These are phyloP conservation scores for Corylus avellana DNA, from an alignment of 306 rosid species.

Conservation along the genomic window DNA sequence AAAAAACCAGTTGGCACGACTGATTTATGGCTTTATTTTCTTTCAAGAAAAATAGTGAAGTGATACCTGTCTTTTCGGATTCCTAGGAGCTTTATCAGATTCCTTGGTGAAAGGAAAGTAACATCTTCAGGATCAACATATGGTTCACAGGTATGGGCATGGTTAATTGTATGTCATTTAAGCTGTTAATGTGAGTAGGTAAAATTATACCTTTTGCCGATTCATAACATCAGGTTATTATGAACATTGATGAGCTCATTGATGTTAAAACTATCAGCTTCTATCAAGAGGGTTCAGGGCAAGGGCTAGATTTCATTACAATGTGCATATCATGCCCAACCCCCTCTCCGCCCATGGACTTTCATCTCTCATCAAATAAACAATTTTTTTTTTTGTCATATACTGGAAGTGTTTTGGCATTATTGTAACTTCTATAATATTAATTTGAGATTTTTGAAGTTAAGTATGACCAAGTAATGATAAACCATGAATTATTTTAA, in stretches of 20 bases:
- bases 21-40: slow-evolving; percentile 14
- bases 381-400: not conserved
- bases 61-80: slow-evolving; percentile 24
- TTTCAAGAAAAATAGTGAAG: slow-evolving; percentile 27
- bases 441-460: not conserved
- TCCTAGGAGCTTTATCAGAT: slow-evolving; percentile 78
- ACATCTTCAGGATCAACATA: slow-evolving; percentile 66
- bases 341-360: not conserved
- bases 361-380: not conserved
- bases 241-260: not conserved
- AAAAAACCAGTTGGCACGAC: not conserved
- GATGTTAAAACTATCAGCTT: not conserved
- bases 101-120: slow-evolving; percentile 72
- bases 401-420: not conserved
- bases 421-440: not conserved
- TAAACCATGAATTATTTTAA: not conserved
- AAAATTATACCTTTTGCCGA: not conserved
- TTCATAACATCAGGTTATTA: not conserved
- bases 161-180: slow-evolving; percentile 11
- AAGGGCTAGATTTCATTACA: not conserved
- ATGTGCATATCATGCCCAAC: not conserved
- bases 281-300: not conserved
- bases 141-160: slow-evolving; percentile 69
- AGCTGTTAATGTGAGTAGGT: not conserved
- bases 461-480: not conserved